phyloP scores from a whole-genome alignment of 1,284 basidiomycete species.

The Dichomitus squalens region DNA sequence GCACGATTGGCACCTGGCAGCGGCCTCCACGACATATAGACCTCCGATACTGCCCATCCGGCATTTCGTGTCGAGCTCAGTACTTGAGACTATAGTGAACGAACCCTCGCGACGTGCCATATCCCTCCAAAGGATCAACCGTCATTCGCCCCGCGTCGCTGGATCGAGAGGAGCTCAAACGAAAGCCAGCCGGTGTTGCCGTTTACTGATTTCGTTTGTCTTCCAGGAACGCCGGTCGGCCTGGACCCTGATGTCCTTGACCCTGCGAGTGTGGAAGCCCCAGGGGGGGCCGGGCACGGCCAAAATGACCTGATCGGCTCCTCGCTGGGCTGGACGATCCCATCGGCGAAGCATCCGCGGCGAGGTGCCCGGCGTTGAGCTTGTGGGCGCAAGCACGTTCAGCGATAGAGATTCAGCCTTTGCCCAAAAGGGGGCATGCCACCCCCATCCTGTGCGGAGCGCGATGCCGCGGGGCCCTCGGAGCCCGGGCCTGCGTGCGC shows the following conservation, averaged over 20 bases:
- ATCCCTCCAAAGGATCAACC: too few species aligned
- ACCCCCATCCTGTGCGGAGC: background rate
- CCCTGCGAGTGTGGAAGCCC: background rate
- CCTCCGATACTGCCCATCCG: too few species aligned
- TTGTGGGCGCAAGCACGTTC: conserved; percentile 6
- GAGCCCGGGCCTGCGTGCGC: too few species aligned
- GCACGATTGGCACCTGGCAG: background rate
- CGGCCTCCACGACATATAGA: too few species aligned
- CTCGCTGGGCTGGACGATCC: background rate
- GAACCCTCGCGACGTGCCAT: too few species aligned
- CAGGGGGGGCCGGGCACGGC: too few species aligned
- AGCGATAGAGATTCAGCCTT: background rate
- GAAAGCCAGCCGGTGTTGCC: too few species aligned
- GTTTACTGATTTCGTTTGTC: background rate
- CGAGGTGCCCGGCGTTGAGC: background rate
- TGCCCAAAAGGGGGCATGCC: background rate
- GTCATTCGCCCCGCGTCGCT: too few species aligned
- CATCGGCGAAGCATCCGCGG: conserved; percentile 14
- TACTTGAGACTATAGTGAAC: too few species aligned
- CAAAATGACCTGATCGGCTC: background rate
- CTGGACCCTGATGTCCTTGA: background rate
- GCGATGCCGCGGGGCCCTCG: too few species aligned
- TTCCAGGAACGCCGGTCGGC: background rate
- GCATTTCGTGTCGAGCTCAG: too few species aligned
- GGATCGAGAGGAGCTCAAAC: too few species aligned